Percentiles rank a stretch among this genome's conserved stretches.
Conservation (phyloP, 2,329 filamentous ascomycete species). For the Sporothrix humicola region DNA sequence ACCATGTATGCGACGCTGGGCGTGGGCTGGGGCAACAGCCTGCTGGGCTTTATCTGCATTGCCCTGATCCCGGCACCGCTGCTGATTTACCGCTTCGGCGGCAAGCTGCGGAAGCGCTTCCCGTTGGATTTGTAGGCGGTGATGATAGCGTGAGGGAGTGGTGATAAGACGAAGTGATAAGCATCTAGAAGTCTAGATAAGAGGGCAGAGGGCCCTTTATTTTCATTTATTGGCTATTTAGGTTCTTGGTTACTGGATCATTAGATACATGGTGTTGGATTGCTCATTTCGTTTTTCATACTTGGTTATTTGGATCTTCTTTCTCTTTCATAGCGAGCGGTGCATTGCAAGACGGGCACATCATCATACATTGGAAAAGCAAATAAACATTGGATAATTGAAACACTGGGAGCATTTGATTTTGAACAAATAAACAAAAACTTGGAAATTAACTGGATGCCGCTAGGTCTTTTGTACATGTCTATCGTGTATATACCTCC, state of each 20-base stretch:
- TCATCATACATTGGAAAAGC: background rate
- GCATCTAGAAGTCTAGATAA: background rate
- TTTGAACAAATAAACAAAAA: background rate
- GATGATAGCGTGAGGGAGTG: background rate
- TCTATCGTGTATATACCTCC: constrained; percentile 23
- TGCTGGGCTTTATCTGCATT: constrained; percentile 53
- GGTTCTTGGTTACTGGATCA: background rate
- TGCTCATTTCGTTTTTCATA: background rate
- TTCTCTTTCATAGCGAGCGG: background rate
- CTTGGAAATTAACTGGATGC: constrained; percentile 6
- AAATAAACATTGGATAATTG: background rate
- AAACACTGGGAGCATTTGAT: background rate
- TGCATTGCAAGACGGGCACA: background rate
- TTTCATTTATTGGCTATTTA: background rate
- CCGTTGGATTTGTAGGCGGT: constrained; percentile 22
- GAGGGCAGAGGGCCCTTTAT: background rate
- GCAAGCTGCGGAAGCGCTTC: constrained; percentile 38
- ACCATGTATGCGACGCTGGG: constrained; percentile 63
- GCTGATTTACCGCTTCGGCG: constrained; percentile 60
- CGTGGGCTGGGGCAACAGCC: constrained; percentile 51
- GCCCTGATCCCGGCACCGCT: constrained; percentile 59
- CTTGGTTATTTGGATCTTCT: background rate
- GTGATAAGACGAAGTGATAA: background rate
- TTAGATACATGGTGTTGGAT: background rate
- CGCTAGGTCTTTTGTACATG: constrained; percentile 20